phyloP scores from a whole-genome alignment of 768 basidiomycete genomes.

The Mycena belliarum region DNA sequence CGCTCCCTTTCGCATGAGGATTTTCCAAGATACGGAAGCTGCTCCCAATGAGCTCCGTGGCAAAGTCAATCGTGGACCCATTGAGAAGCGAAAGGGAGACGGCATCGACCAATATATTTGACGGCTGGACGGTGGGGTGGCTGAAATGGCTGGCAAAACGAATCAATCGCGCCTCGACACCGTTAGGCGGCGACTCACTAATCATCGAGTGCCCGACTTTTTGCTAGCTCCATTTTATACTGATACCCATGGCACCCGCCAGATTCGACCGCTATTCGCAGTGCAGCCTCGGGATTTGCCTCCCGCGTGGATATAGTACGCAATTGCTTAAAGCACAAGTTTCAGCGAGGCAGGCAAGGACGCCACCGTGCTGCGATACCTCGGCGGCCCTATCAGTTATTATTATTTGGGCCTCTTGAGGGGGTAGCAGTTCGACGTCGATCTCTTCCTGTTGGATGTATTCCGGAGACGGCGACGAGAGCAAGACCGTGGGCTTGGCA shows the following conservation, averaged over 20 bases:
- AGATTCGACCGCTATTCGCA: slow-evolving; percentile 85
- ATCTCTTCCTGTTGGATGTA: slow-evolving; percentile 63
- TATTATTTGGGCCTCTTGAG: slow-evolving; percentile 52
- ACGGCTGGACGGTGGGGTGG: slow-evolving; percentile 70
- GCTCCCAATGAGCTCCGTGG: slow-evolving; percentile 93
- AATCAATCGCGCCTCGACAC: slow-evolving; percentile 4
- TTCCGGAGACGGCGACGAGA: slow-evolving; percentile 50
- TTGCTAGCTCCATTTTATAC: slow-evolving; percentile 86
- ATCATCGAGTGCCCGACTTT: slow-evolving; percentile 65
- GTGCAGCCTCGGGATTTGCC: slow-evolving; percentile 60
- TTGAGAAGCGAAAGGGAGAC: slow-evolving; percentile 83
- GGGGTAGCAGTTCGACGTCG: slow-evolving; percentile 58
- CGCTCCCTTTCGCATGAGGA: slow-evolving; percentile 86
- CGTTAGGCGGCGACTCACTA: slow-evolving; percentile 60
- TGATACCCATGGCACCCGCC: slow-evolving; percentile 98
- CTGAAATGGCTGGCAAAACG: slow-evolving; percentile 56
- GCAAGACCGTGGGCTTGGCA: slow-evolving; percentile 47
- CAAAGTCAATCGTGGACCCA: slow-evolving; percentile 87
- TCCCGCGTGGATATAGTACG: slow-evolving; percentile 65
- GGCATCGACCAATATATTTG: slow-evolving; percentile 82
- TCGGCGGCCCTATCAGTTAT: slow-evolving; percentile 79
- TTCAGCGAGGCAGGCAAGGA: slow-evolving; percentile 5
- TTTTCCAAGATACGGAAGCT: slow-evolving; percentile 83
- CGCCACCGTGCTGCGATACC: slow-evolving; percentile 38
- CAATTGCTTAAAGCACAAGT: slow-evolving; percentile 63